These are phyloP conservation scores for Cairneyella variabilis DNA, from an alignment of 495 filamentous ascomycete species.

Conservation along the genomic window DNA sequence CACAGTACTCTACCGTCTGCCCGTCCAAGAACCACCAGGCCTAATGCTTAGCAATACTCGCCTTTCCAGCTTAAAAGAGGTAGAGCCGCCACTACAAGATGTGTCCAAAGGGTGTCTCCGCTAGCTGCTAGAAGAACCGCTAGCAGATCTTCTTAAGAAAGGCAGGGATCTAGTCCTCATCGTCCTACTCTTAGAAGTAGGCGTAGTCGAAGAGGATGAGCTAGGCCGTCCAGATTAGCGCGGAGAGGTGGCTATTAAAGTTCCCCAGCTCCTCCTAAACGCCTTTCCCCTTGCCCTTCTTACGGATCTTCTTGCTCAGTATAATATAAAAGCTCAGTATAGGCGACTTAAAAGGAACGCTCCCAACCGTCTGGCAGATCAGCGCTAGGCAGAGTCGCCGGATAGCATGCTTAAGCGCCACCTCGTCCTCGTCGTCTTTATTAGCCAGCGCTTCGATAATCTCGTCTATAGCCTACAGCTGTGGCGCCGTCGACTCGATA, in stretches of 20 bases:
- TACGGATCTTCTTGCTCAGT: slow-evolving; percentile 7
- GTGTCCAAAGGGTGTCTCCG: slow-evolving; percentile 15
- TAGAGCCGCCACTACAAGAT: slow-evolving; percentile 18
- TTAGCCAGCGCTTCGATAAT: slow-evolving; percentile 1
- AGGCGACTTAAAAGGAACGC: no score
- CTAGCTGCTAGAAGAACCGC: slow-evolving; percentile 20
- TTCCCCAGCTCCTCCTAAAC: slow-evolving; percentile 16
- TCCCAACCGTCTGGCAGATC: no score
- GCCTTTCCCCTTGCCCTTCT: no score
- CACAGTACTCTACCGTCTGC: slow-evolving; percentile 9
- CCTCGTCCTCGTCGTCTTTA: slow-evolving; percentile 11
- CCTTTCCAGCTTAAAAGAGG: no score
- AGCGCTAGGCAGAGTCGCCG: slow-evolving; percentile 11
- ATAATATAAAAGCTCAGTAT: slow-evolving; percentile 18
- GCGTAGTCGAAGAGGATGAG: no score
- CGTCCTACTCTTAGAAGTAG: slow-evolving; percentile 12
- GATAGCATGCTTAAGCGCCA: slow-evolving; percentile 16
- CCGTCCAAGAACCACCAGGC: slow-evolving; percentile 14
- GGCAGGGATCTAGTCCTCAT: no score
- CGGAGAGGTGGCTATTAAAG: slow-evolving; percentile 14
- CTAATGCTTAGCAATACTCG: slow-evolving; percentile 15
- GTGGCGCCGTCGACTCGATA: no score
- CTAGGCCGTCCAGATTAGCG: slow-evolving; percentile 11
- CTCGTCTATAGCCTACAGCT: no score
- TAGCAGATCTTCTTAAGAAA: no score